A percentile compares a stretch with the other conserved stretches of the same genome.
phyloP scores from a whole-genome alignment of 169 alveolate genomes.

The Sarcocystis neurona region DNA sequence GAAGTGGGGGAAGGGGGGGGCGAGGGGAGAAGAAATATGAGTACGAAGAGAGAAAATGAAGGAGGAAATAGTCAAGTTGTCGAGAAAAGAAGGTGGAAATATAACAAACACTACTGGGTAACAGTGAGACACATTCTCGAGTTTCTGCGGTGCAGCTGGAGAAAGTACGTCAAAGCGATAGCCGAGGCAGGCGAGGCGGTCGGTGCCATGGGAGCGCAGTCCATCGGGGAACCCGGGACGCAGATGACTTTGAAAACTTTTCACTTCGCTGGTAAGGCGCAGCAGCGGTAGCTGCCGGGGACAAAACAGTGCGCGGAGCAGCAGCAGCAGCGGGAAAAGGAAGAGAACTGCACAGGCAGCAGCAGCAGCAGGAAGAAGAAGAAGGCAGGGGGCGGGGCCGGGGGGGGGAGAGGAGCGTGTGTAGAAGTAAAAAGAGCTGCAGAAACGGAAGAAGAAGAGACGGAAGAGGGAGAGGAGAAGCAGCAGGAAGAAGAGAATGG shows the following conservation, averaged over 20 bases:
- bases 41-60: no score
- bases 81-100: conserved; percentile 36
- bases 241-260: conserved; percentile 99
- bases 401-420: no score
- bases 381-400: no score
- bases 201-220: conserved; percentile 98
- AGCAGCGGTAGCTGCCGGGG: no score
- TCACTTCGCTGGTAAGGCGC: conserved; percentile 93
- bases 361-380: background rate
- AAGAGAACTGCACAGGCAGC: conserved; percentile 82
- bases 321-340: conserved; percentile 73
- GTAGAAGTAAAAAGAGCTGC: no score
- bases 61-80: no score
- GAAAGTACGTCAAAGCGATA: conserved; percentile 88
- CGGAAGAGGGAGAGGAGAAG: no score
- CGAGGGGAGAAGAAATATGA: no score
- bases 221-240: conserved; percentile 99
- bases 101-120: conserved; percentile 57
- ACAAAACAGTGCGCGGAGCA: background rate
- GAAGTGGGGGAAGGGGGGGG: no score
- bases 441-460: no score
- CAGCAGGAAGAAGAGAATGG: no score
- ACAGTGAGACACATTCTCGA: conserved; percentile 55
- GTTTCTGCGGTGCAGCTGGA: conserved; percentile 79
- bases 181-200: conserved; percentile 99